phyloP scores from a whole-genome alignment of 495 filamentous ascomycete species.

The Aspergillus campestris region DNA sequence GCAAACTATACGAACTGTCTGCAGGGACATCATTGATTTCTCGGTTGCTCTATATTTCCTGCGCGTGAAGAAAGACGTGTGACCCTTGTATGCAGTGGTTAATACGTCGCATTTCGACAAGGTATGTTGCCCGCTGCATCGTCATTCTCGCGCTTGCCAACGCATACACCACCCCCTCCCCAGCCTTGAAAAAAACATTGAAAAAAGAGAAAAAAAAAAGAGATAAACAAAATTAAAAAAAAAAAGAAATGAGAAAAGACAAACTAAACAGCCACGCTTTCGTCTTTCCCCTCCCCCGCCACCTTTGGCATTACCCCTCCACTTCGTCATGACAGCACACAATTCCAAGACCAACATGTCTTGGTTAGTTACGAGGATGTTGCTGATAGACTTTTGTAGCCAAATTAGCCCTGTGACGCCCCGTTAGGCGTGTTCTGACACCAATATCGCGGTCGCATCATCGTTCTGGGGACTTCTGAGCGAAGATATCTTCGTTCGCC shows the following conservation, averaged over 20 bases:
- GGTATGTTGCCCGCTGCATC: constrained; percentile 38
- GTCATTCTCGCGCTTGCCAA: constrained; percentile 35
- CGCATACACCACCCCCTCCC: constrained; percentile 34
- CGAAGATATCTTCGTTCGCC: constrained; percentile 14
- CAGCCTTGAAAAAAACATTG: constrained; percentile 11
- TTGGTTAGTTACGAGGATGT: constrained; percentile 12
- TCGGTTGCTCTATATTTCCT: constrained; percentile 1
- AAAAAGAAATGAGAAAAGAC: not conserved
- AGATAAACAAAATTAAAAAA: no score
- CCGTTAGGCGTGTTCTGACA: constrained; percentile 16
- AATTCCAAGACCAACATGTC: constrained; percentile 10
- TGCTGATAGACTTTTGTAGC: constrained; percentile 25
- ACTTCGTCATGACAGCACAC: constrained; percentile 24
- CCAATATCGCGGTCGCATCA: constrained; percentile 15
- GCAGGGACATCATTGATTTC: constrained; percentile 1
- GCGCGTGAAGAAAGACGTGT: constrained; percentile 5
- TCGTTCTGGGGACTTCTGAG: constrained; percentile 12
- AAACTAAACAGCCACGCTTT: constrained; percentile 25
- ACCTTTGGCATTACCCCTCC: constrained; percentile 8
- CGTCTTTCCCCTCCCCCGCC: constrained; percentile 11
- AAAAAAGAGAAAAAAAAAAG: no score
- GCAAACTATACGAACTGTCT: not conserved
- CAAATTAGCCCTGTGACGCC: constrained; percentile 9
- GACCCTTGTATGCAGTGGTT: constrained; percentile 14
- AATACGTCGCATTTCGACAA: constrained; percentile 32